Evolutionary conservation across 768 basidiomycete species (phyloP).

Genomic region (Leccinum truebloodii): DNA sequence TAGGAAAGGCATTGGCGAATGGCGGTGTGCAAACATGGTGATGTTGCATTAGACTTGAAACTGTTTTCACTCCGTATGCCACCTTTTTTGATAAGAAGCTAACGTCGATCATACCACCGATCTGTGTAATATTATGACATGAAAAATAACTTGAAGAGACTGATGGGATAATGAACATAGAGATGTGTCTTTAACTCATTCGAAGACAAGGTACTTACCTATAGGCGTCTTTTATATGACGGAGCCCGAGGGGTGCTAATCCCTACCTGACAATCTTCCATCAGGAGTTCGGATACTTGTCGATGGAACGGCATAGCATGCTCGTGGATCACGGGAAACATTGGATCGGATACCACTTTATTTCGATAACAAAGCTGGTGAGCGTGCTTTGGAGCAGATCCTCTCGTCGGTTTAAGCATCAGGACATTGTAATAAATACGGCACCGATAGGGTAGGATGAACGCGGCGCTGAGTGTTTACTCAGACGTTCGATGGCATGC

Average conservation of each 20-base stretch:
- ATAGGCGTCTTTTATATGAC: background rate
- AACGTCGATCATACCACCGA: background rate
- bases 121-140: background rate
- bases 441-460: background rate
- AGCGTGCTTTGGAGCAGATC: background rate
- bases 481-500: background rate
- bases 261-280: background rate
- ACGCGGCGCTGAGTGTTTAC: background rate
- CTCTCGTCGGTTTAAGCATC: background rate
- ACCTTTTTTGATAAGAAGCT: background rate
- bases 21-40: conserved; percentile 16
- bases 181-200: background rate
- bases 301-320: background rate
- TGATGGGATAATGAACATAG: background rate
- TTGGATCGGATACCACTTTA: background rate
- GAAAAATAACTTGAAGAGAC: background rate
- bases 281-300: background rate
- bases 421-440: background rate
- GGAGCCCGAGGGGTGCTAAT: background rate
- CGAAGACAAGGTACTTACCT: background rate
- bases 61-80: background rate
- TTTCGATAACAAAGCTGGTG: background rate
- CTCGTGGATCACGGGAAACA: background rate
- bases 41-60: conserved; percentile 22
- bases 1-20: conserved; percentile 29